Base-by-base conservation (phyloP, 2,329 filamentous ascomycete genomes). In the Neospermospora avenae region DNA sequence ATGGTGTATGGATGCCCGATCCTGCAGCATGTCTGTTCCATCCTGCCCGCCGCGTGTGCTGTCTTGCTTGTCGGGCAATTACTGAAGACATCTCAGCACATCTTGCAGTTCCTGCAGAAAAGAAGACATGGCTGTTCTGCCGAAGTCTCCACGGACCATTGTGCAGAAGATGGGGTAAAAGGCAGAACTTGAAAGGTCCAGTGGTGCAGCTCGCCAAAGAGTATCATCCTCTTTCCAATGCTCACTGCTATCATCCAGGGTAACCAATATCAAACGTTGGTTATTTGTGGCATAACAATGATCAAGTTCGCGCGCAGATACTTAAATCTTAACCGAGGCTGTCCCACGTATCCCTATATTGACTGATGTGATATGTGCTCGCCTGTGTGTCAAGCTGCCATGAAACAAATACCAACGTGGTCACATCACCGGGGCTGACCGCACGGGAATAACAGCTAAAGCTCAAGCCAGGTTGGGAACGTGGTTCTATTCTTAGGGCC, bases 401-500 rank as follows among this genome's bases (percentile, higher is more conserved):
- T 61, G 59, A 61, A 61, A 61, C 59, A 57, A 54, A 25, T 45
- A n/a, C 34, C 22, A 55, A 28, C 7, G 34, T 16, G 31, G 25
- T 44, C 28, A 54, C 46, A 51, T 51, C 46, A 49, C 46, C n/a
- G 18, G n/a, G 34, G 34, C 31, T 37, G 22, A 35, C 42, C 48
- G 49, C 22, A 48, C 34, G 25, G 49, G 31, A 52, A 46, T 57
- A 25, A 37, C 39, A 34, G 53, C 28, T 10, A 31, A 31, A 31
- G 28, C 28, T 31, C 28, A 31, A 31, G 28, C 52, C 28, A 57
- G 48, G 51, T 54, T 51, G 48, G 51, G 20, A 65, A 63, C 63
- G 63, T 65, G 60, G 63, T 48, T 57, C 63, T 63, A 65, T 65
- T 63, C 56, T 61, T 61, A 53, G 49, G 49, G 58, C 44, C 28